Conservation (phyloP, 805 yeast species). For the Yarrowia bubula region DNA sequence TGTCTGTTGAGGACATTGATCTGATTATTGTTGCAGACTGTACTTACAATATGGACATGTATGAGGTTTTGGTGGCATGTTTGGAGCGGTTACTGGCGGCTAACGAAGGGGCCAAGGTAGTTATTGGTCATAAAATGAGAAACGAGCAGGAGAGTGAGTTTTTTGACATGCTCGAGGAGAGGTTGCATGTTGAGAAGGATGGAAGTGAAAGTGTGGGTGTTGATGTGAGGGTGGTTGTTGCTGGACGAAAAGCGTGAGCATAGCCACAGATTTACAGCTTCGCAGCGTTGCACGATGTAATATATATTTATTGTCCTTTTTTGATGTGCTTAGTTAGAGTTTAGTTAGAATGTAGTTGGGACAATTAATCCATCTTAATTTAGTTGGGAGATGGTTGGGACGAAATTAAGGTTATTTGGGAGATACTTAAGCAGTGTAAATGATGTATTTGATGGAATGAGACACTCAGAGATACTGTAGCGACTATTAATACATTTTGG, state of each 20-base stretch:
- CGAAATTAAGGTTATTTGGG: no score
- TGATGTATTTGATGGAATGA: no score
- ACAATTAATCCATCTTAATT: no score
- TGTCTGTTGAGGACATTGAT: constrained; percentile 33
- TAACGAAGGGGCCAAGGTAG: constrained; percentile 29
- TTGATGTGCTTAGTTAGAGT: no score
- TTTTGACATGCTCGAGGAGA: constrained; percentile 29
- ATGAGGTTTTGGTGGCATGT: constrained; percentile 40
- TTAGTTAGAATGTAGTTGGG: no score
- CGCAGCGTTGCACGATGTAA: no score
- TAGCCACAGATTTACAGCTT: not conserved
- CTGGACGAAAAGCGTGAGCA: no score
- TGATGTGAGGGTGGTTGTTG: not conserved
- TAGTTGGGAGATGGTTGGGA: no score
- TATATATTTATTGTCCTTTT: no score
- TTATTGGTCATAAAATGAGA: constrained; percentile 40
- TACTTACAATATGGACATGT: constrained; percentile 45
- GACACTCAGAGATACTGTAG: no score
- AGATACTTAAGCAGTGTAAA: no score
- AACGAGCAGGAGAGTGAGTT: constrained; percentile 32
- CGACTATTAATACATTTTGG: no score
- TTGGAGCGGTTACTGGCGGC: constrained; percentile 29
- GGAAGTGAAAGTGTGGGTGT: not conserved
- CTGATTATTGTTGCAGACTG: constrained; percentile 45
- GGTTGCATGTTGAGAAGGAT: not conserved